Percentiles rank a stretch among this genome's conserved stretches.
phyloP scores from a whole-genome alignment of 768 basidiomycete genomes.

The Pleurotus tuoliensis region DNA sequence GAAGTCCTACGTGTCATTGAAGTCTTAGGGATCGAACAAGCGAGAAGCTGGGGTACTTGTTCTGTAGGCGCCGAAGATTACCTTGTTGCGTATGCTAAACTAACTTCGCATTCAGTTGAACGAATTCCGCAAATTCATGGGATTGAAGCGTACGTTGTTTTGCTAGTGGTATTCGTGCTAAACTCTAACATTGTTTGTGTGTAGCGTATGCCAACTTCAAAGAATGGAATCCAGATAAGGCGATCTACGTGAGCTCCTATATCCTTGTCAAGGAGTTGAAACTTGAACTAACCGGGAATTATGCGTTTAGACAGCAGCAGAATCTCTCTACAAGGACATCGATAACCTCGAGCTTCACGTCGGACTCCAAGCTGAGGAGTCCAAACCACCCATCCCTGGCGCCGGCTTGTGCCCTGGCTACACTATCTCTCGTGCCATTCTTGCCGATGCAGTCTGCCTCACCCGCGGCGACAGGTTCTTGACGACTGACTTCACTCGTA shows the following conservation, averaged over 20 bases:
- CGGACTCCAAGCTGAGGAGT: constrained; percentile 69
- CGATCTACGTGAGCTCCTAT: constrained; percentile 43
- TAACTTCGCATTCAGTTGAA: constrained; percentile 40
- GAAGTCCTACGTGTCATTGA: constrained; percentile 64
- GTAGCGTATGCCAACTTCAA: constrained; percentile 59
- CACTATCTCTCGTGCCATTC: constrained; percentile 82
- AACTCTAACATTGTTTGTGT: not conserved
- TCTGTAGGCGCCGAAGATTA: constrained; percentile 40
- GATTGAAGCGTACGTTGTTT: constrained; percentile 52
- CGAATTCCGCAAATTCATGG: constrained; percentile 70
- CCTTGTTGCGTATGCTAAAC: not conserved
- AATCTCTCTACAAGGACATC: constrained; percentile 63
- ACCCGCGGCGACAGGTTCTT: constrained; percentile 78
- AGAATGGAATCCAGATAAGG: constrained; percentile 68
- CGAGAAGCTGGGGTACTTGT: constrained; percentile 67
- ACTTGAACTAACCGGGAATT: too few relatives aligned
- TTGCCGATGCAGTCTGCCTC: constrained; percentile 73
- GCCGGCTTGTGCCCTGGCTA: constrained; percentile 80
- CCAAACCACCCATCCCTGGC: constrained; percentile 60
- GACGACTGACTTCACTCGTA: constrained; percentile 75
- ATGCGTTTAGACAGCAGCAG: constrained; percentile 49
- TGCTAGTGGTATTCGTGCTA: not conserved
- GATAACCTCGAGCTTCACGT: constrained; percentile 80
- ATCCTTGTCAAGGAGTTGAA: not conserved
- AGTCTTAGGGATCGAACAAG: constrained; percentile 63